Evolutionary conservation across 2,329 filamentous ascomycete genomes (phyloP).

Genomic region (Chrysoporthe cubensis): DNA sequence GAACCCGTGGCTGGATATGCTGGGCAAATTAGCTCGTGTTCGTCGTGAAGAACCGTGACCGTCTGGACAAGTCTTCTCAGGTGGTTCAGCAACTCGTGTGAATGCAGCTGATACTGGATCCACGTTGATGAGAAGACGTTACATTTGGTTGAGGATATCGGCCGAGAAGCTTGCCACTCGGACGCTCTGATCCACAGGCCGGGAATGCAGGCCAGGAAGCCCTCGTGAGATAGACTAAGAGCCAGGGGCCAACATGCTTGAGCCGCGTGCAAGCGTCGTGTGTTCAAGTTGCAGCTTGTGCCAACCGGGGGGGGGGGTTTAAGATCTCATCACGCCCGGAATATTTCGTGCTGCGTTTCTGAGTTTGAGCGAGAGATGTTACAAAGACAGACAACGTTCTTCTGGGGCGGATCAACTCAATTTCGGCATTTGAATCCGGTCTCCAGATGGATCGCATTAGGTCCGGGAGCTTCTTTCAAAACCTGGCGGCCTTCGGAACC

Average conservation of each 20-base stretch:
- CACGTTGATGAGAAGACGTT: neutral
- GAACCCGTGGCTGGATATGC: neutral
- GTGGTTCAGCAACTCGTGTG: neutral
- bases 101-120: neutral
- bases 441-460: neutral
- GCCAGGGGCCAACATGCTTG: neutral
- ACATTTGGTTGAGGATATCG: neutral
- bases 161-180: conserved; percentile 4
- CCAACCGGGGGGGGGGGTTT: neutral
- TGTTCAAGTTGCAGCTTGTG: neutral
- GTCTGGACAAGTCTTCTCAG: neutral
- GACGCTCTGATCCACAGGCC: neutral
- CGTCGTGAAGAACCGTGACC: neutral
- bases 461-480: neutral
- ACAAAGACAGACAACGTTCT: neutral
- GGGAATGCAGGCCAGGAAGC: neutral
- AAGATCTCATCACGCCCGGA: neutral
- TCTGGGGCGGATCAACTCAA: neutral
- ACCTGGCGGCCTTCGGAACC: neutral
- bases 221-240: neutral
- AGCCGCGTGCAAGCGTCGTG: conserved; percentile 1
- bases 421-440: neutral
- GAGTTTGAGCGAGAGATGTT: neutral
- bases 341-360: neutral
- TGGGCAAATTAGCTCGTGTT: neutral